Conservation (phyloP, 2,329 filamentous ascomycete genomes). For the Dothiorella sarmentorum region DNA sequence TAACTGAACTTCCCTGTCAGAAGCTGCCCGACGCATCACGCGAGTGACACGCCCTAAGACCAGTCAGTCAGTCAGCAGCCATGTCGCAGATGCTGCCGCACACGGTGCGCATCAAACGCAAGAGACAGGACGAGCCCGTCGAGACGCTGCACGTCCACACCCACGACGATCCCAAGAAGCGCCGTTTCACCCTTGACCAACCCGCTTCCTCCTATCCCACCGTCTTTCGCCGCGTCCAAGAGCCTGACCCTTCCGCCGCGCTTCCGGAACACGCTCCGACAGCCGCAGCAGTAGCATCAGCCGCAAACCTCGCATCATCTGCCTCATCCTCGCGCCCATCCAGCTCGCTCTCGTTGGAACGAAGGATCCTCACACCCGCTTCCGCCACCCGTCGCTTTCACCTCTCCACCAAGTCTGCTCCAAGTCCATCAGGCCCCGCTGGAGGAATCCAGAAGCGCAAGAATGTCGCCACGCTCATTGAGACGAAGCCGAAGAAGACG, state of each 20-base stretch:
- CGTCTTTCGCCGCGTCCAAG: conserved; percentile 19
- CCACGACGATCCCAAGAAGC: conserved; percentile 17
- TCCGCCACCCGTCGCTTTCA: conserved; percentile 12
- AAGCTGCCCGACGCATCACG: background rate
- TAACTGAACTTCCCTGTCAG: background rate
- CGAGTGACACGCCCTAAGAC: background rate
- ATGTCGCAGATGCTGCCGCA: conserved; percentile 19
- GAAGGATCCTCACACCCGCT: conserved; percentile 1
- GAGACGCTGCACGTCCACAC: conserved; percentile 47
- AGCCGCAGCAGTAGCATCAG: background rate
- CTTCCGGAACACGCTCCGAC: background rate
- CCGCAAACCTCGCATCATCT: too few relatives aligned
- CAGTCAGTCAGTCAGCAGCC: background rate
- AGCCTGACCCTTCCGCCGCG: conserved; percentile 13
- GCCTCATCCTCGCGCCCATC: background rate
- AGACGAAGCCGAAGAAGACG: conserved; percentile 13
- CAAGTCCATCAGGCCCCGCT: background rate
- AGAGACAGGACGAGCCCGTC: conserved; percentile 55
- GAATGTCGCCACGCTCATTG: conserved; percentile 16
- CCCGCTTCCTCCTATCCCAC: conserved; percentile 21
- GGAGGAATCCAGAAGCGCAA: conserved; percentile 10
- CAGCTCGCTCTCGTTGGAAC: background rate
- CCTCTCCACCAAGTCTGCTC: background rate
- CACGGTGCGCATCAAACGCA: conserved; percentile 47
- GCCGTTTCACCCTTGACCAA: conserved; percentile 14